phyloP scores from a whole-genome alignment of 1,284 basidiomycete genomes.

The Agaricales sp. region DNA sequence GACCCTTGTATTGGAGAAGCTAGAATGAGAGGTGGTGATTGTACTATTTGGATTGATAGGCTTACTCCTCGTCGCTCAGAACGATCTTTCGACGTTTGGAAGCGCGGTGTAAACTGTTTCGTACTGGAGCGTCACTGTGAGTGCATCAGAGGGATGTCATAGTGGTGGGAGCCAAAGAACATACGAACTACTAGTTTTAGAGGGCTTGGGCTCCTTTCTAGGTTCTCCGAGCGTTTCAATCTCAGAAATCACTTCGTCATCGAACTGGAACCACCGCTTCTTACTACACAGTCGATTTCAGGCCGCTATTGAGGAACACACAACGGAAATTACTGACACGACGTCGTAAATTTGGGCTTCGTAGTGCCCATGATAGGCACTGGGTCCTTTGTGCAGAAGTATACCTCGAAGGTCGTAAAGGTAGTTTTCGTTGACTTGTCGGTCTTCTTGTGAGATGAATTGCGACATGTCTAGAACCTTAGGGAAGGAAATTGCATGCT shows the following conservation, averaged over 20 bases:
- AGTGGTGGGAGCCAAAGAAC: background rate
- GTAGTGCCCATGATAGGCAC: constrained; percentile 90
- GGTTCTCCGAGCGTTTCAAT: constrained; percentile 43
- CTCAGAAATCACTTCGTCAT: constrained; percentile 70
- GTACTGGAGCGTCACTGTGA: constrained; percentile 11
- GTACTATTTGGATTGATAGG: constrained; percentile 1
- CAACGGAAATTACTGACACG: constrained; percentile 28
- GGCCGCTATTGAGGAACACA: constrained; percentile 8
- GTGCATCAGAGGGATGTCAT: too few relatives aligned
- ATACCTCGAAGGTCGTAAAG: constrained; percentile 77
- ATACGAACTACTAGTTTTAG: constrained; percentile 13
- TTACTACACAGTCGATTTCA: constrained; percentile 32
- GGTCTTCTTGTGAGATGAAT: constrained; percentile 33
- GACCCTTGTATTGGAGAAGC: background rate
- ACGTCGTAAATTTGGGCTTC: constrained; percentile 80
- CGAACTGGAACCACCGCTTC: constrained; percentile 78
- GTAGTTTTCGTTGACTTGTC: constrained; percentile 15
- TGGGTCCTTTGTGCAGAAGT: constrained; percentile 73
- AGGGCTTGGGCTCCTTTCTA: constrained; percentile 14
- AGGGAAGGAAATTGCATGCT: constrained; percentile 69
- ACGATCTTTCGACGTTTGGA: constrained; percentile 42
- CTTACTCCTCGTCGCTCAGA: constrained; percentile 45
- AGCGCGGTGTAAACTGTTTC: constrained; percentile 14
- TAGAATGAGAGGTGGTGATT: background rate
- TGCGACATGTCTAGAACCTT: constrained; percentile 60